Conservation (phyloP, 768 basidiomycete genomes). For the Kwoniella sp. region DNA sequence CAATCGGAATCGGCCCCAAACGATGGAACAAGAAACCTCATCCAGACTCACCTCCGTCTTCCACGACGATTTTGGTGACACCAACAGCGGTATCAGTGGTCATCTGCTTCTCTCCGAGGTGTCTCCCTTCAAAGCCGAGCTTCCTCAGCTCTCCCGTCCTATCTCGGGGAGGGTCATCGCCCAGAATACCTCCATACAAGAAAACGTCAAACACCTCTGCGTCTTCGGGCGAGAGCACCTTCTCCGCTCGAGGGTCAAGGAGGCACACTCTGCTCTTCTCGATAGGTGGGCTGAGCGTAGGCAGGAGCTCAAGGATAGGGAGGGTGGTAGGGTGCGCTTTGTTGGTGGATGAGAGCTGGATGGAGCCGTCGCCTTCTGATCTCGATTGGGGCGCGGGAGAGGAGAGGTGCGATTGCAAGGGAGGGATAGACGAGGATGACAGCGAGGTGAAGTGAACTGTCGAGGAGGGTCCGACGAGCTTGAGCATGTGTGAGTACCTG, state of each 20-base stretch:
- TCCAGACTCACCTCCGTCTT: conserved; percentile 64
- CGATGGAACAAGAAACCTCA: neutral
- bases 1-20: neutral
- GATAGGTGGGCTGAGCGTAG: conserved; percentile 61
- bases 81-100: conserved; percentile 96
- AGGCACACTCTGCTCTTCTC: conserved; percentile 73
- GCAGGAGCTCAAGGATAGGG: conserved; percentile 59
- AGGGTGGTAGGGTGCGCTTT: conserved; percentile 59
- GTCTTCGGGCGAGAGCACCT: conserved; percentile 72
- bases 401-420: conserved; percentile 59
- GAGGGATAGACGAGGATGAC: conserved; percentile 68
- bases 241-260: conserved; percentile 85
- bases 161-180: conserved; percentile 94
- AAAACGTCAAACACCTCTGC: conserved; percentile 80
- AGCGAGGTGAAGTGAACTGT: conserved; percentile 83
- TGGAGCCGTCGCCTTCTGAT: neutral
- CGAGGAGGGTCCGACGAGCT: conserved; percentile 67
- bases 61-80: conserved; percentile 80
- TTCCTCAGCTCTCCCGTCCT: conserved; percentile 83
- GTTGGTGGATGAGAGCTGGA: conserved; percentile 6
- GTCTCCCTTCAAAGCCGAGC: conserved; percentile 82
- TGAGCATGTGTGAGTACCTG: conserved; percentile 75
- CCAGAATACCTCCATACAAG: conserved; percentile 74
- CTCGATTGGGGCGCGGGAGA: conserved; percentile 34
- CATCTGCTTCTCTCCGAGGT: conserved; percentile 90